Base-by-base conservation (phyloP, 768 basidiomycete species). In the Suillus occidentalis region DNA sequence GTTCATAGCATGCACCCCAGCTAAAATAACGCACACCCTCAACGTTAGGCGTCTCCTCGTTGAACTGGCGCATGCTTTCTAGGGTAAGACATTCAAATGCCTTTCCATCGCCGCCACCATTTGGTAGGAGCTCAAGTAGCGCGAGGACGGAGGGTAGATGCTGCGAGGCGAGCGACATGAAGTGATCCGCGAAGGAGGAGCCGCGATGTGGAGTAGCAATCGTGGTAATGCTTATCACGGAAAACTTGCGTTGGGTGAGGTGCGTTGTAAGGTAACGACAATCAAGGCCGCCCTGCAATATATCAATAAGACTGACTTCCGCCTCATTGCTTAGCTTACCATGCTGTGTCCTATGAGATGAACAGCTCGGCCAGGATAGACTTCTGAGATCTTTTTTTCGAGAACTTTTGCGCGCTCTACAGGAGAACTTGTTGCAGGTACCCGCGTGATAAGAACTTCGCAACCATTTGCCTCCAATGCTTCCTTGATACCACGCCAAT, bases 401-500 rank as follows among this genome's bases (percentile, higher is more conserved):
- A 99, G 85, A 14, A 96, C 95, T 69, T 89, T 88, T 2, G 97
- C 97, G 62, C 97, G 84, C 68, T 97, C 93, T 59, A 89, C 79
- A 18, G 95, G 92, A 25, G 90, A 90, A 70, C 92, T 92, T 2
- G 94, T 97, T 0, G 95, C 95, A 1, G 97, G 96, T 0, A 99
- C 96, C 16, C 94, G 87, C 0, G 95, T 95, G 71, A 98, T 92
- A 70, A 99, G 85, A 42, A 98, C 92, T 73, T 99, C 91, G 14
- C 85, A 85, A 20, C 94, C 96, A 72, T 91, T 95, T 43, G 90
- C 84, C 71, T 96, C 89, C 8, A 99, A 82, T 20, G 92, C 95
- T 73, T 98, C 94, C 72, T 91, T 90, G 68, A 99, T 97, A 8
- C 97, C 97, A 43, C 97, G 86, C 97, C 97, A 99, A 75, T 99